Base-by-base conservation (phyloP, 2,329 filamentous ascomycete species). In the Hortaea werneckii region DNA sequence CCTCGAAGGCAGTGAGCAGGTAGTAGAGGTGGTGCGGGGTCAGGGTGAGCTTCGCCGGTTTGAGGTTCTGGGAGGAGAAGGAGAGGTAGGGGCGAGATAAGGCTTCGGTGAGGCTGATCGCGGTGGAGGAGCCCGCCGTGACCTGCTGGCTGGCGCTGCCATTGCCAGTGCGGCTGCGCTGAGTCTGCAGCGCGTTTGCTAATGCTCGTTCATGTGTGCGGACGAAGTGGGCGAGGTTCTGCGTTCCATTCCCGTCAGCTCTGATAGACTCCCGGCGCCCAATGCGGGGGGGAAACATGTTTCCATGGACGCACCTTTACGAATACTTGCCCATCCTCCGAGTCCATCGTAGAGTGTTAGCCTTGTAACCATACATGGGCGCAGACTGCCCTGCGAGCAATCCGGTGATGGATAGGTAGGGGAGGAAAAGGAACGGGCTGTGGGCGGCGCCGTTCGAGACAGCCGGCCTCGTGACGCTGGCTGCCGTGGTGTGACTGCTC, bases 11-110 rank as follows among this genome's bases (percentile, higher is more conserved):
- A 46, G 88, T 95, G 45, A 98, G 78, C 29, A 98, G 78, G 65
- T 95, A 98, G 72, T 95, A 96, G 29, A 98, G 79, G 65, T 98
- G 92, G 62, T 98, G 92, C 13, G 92, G 87, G 9, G 92, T 96
- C 52, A 98, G 76, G 35, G 88, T 88, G 55, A 98, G 74, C 69
- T 94, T 95, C 37, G 87, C 86, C 13, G 89, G 87, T 70, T 94
- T 95, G 61, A 88, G 78, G 57, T 73, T 84, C 73, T 84, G 58
- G 87, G 83, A 94, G 40, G 87, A 80, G 64, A 96, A 92, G 60
- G 75, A 87, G 52, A 95, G 73, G 41, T 86, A 80, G 41, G 89
- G 87, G 47, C 95, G 79, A 9, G 92, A 95, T 43, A 96, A 76
- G 39, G 90, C 88, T 6, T 87, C 81, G 20, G 88, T 87, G 48